Evolutionary conservation across 495 filamentous ascomycete species (phyloP), one percentile per base, ranked within the genome.

Genomic region (Podospora anserina): DNA sequence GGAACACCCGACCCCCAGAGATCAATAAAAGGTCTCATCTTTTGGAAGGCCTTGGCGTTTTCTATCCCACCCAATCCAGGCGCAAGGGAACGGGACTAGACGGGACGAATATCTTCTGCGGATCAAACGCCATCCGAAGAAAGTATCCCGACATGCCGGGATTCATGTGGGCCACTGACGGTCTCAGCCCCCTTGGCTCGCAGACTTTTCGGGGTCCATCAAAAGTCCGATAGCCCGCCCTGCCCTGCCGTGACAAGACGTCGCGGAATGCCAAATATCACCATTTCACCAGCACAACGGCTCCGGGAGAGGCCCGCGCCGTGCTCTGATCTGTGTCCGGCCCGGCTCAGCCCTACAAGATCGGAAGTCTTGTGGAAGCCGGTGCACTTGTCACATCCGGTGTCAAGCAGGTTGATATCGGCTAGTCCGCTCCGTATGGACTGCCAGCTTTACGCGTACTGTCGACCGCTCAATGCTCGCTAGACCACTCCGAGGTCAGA

Each of bases 81-180:
- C 56, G 9, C 56, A 58, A 20, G n/a, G 19, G n/a, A 9, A 9
- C 56, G 56, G 56, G 56, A 58, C 23, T 9, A 27, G n/a, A 13
- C 56, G 56, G 56, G 56, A 58, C 23, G 56, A 58, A 58, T 58
- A 20, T 58, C 23, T 20, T 61, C 61, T 63, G 62, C 63, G 70
- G 69, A 54, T 49, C 32, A 63, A 56, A 58, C 53, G 63, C 64
- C 65, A 70, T 65, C 69, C 71, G 68, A 69, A 66, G 19, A 20
- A 34, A 34, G 30, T 15, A 58, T 58, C 23, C 55, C 55, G 55
- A 19, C 55, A 58, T 58, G n/a, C 55, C 3, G 55, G 55, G 23
- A 20, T 58, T 6, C 55, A 58, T 15, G 55, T 58, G 55, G 53
- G 7, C 7, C 11, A 5, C 66, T 23, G 56, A 34, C 32, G 7